Evolutionary conservation across 768 basidiomycete genomes (phyloP).

Genomic region (Cyclocybe aegerita): DNA sequence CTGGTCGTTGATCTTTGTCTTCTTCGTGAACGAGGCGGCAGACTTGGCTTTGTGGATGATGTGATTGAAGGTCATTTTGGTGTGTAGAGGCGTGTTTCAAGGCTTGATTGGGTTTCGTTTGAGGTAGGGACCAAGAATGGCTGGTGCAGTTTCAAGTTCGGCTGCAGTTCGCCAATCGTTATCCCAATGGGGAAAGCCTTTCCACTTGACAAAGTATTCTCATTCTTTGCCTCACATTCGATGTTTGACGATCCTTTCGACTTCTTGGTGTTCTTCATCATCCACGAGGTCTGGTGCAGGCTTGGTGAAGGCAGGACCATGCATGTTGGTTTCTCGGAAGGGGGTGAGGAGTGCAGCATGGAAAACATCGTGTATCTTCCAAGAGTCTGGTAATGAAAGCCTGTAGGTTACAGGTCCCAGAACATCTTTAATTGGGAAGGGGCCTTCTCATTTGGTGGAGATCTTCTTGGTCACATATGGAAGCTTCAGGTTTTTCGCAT

Average conservation of each 20-base stretch:
- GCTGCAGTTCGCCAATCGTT: conserved; percentile 7
- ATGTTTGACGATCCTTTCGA: conserved; percentile 12
- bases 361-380: conserved; percentile 17
- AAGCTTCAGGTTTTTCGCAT: too few species aligned
- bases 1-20: too few species aligned
- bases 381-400: conserved; percentile 7
- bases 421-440: conserved; percentile 13
- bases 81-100: too few species aligned
- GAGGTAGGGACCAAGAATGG: neutral
- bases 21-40: too few species aligned
- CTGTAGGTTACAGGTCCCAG: conserved; percentile 15
- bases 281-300: conserved; percentile 11
- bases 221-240: neutral
- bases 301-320: conserved; percentile 8
- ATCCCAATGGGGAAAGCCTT: conserved; percentile 3
- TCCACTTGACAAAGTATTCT: conserved; percentile 11
- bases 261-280: conserved; percentile 15
- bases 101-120: neutral
- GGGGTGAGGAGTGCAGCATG: conserved; percentile 11
- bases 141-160: neutral
- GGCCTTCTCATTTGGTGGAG: conserved; percentile 14
- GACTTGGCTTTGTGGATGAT: too few species aligned
- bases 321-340: conserved; percentile 9
- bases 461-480: too few species aligned
- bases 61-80: too few species aligned